Percentiles rank a stretch among this genome's conserved stretches.
Evolutionary conservation across 305 asterid species (phyloP).

Genomic region (Fraxinus nigra): DNA sequence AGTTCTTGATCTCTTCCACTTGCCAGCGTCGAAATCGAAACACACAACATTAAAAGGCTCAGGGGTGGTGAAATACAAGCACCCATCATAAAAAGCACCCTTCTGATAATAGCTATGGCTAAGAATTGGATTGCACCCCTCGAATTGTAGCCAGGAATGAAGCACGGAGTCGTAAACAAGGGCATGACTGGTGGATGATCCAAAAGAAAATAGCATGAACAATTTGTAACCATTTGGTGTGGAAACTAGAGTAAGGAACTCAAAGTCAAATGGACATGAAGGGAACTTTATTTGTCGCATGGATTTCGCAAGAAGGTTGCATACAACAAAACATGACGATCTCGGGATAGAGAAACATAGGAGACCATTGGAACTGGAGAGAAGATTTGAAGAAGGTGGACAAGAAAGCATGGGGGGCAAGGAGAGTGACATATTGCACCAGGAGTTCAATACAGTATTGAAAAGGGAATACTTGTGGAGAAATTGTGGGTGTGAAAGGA

Average conservation of each 20-base stretch:
- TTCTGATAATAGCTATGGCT: slow-evolving; percentile 39
- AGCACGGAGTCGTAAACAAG: slow-evolving; percentile 40
- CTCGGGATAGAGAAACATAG: slow-evolving; percentile 45
- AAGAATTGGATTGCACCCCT: slow-evolving; percentile 27
- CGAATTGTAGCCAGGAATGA: slow-evolving; percentile 36
- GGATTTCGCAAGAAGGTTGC: slow-evolving; percentile 44
- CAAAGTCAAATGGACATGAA: slow-evolving; percentile 33
- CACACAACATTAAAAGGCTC: slow-evolving; percentile 44
- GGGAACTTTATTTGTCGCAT: slow-evolving; percentile 47
- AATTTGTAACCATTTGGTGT: slow-evolving; percentile 32
- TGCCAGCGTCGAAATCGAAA: slow-evolving; percentile 40
- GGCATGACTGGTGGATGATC: slow-evolving; percentile 32
- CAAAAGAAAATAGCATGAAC: slow-evolving; percentile 37
- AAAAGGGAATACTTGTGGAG: slow-evolving; percentile 38
- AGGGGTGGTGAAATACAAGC: slow-evolving; percentile 44
- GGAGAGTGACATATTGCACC: slow-evolving; percentile 41
- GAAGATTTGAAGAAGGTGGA: slow-evolving; percentile 30
- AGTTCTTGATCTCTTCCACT: slow-evolving; percentile 36
- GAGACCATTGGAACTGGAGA: slow-evolving; percentile 51
- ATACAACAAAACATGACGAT: slow-evolving; percentile 38
- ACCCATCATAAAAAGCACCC: slow-evolving; percentile 37
- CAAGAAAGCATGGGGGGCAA: slow-evolving; percentile 31
- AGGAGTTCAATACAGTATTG: slow-evolving; percentile 41
- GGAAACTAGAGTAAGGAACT: slow-evolving; percentile 43
- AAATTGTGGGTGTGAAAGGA: slow-evolving; percentile 70